These are phyloP conservation scores for Pseudogymnoascus sp. DNA, from an alignment of 2,329 filamentous ascomycete species.

Conservation along the genomic window DNA sequence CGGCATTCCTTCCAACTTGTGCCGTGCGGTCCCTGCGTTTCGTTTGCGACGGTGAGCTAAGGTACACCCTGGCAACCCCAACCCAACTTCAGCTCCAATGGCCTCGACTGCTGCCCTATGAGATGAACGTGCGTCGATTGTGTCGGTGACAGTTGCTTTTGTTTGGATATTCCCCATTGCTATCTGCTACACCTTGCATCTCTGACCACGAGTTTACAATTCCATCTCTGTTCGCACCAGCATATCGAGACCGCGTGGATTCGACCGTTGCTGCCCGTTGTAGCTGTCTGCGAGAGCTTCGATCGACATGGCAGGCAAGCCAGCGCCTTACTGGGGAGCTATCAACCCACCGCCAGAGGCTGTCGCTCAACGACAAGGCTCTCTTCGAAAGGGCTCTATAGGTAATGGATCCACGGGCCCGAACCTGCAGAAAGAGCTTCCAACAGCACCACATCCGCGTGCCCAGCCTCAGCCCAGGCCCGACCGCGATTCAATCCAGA, in stretches of 20 bases:
- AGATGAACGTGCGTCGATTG: not conserved
- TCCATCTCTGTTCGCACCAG: not conserved
- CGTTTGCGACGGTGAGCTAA: not conserved
- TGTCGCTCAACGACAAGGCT: not conserved
- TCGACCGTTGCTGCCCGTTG: not conserved
- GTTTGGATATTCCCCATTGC: not conserved
- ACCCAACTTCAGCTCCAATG: not conserved
- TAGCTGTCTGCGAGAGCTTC: not conserved
- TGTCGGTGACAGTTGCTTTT: not conserved
- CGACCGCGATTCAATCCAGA: constrained; percentile 44
- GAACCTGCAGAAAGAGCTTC: not conserved
- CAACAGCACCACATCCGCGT: not conserved
- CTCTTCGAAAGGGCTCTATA: not conserved
- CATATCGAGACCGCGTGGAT: not conserved
- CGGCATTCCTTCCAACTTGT: not conserved
- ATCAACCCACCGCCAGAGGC: not conserved
- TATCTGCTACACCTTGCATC: not conserved
- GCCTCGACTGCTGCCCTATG: not conserved
- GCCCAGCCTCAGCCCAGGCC: constrained; percentile 13
- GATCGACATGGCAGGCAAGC: not conserved
- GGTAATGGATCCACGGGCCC: not conserved
- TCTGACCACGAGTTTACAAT: not conserved
- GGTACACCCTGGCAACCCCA: not conserved
- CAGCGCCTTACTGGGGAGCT: constrained; percentile 10
- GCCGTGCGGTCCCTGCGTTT: not conserved